Evolutionary conservation across 2,329 filamentous ascomycete species (phyloP).

Genomic region (Exophiala mesophila): DNA sequence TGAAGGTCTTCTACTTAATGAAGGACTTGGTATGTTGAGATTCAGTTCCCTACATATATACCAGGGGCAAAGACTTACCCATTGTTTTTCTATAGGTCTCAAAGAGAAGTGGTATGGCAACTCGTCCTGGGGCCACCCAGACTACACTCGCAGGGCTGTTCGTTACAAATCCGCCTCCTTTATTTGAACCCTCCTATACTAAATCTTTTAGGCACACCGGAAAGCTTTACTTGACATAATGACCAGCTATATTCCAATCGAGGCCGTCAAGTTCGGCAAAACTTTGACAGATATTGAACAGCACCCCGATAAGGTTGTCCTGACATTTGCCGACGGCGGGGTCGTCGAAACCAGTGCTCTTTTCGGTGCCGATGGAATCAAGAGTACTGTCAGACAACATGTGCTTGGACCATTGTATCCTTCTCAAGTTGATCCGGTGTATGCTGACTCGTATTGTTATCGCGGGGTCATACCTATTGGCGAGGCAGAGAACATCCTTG

Average conservation of each 20-base stretch:
- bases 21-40: neutral
- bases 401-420: conserved; percentile 9
- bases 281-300: conserved; percentile 11
- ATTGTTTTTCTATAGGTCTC: conserved; percentile 13
- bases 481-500: conserved; percentile 10
- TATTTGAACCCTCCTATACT: neutral
- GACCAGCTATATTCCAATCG: conserved; percentile 1
- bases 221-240: neutral
- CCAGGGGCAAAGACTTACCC: too few species aligned
- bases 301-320: conserved; percentile 3
- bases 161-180: conserved; percentile 12
- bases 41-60: too few species aligned
- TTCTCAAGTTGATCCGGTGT: conserved; percentile 14
- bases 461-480: conserved; percentile 10
- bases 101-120: conserved; percentile 16
- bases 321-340: conserved; percentile 1
- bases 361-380: conserved; percentile 12
- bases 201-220: neutral
- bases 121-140: conserved; percentile 16
- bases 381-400: conserved; percentile 7
- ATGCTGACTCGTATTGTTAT: conserved; percentile 17
- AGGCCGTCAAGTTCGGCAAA: conserved; percentile 18
- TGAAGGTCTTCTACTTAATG: neutral
- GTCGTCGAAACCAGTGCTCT: conserved; percentile 8
- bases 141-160: conserved; percentile 18